Conservation (phyloP, 1,284 basidiomycete species). For the Malassezia caprae region DNA sequence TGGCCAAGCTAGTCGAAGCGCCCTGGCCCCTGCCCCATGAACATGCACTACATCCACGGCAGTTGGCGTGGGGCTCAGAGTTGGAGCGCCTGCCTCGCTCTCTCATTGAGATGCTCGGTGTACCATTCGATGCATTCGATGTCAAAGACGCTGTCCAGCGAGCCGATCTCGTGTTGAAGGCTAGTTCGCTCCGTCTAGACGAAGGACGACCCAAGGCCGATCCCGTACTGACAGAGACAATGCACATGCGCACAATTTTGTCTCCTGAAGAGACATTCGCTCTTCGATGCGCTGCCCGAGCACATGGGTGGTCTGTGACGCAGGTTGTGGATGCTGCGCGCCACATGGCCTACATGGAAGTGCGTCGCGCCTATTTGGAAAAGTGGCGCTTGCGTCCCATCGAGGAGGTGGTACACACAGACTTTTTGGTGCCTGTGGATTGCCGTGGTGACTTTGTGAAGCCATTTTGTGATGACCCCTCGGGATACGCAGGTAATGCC, state of each 20-base stretch:
- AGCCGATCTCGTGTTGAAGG: not conserved
- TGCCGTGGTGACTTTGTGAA: not conserved
- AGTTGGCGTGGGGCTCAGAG: slow-evolving; percentile 11
- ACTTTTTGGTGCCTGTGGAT: slow-evolving; percentile 16
- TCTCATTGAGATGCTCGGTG: slow-evolving; percentile 11
- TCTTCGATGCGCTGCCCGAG: not conserved
- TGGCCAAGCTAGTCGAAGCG: not conserved
- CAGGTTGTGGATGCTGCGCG: slow-evolving; percentile 16
- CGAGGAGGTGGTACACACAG: slow-evolving; percentile 5
- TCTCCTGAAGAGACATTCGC: slow-evolving; percentile 7
- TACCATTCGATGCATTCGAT: slow-evolving; percentile 4
- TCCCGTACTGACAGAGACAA: not conserved
- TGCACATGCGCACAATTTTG: not conserved
- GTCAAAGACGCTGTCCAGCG: not conserved
- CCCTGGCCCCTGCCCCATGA: not conserved
- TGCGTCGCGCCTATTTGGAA: slow-evolving; percentile 14
- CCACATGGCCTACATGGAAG: slow-evolving; percentile 17
- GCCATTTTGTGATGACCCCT: not conserved
- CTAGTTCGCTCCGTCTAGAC: slow-evolving; percentile 5
- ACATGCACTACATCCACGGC: slow-evolving; percentile 3
- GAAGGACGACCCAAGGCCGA: not conserved
- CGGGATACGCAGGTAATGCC: slow-evolving; percentile 1
- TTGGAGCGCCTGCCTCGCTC: not conserved
- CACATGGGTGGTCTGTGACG: slow-evolving; percentile 13
- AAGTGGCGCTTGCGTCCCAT: slow-evolving; percentile 1